Conservation (phyloP, 345 rosid genomes). For the Hibiscus trionum region DNA sequence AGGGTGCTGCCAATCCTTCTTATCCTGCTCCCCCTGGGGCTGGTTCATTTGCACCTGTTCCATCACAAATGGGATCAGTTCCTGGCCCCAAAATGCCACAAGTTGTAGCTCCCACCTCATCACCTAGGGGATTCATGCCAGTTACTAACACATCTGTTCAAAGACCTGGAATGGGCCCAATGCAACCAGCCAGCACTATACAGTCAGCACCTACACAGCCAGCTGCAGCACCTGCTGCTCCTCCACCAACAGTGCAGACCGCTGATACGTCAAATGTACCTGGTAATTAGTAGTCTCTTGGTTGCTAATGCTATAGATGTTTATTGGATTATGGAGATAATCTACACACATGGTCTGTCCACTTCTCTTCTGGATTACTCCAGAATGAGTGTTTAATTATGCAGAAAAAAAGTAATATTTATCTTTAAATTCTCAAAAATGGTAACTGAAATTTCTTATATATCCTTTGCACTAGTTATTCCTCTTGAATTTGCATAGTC, state of each 20-base stretch:
- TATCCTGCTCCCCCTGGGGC: conserved; percentile 51
- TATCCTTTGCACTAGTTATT: neutral
- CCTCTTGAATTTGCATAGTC: neutral
- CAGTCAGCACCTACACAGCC: conserved; percentile 44
- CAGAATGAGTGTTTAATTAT: neutral
- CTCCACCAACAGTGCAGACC: conserved; percentile 88
- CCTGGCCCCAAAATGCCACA: conserved; percentile 52
- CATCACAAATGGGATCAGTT: conserved; percentile 45
- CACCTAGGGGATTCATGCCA: conserved; percentile 58
- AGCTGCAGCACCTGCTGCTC: conserved; percentile 58
- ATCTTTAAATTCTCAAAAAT: neutral
- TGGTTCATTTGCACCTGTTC: conserved; percentile 41
- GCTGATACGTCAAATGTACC: conserved; percentile 84
- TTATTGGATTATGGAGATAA: conserved; percentile 4
- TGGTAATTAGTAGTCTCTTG: conserved; percentile 37
- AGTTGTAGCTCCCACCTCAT: conserved; percentile 42
- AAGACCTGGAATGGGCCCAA: conserved; percentile 56
- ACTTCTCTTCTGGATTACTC: neutral
- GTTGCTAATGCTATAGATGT: conserved; percentile 1
- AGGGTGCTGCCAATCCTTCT: conserved; percentile 52
- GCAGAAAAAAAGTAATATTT: neutral
- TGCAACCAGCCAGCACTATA: conserved; percentile 66
- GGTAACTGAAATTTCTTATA: neutral
- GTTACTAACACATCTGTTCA: conserved; percentile 48
- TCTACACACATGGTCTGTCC: neutral